phyloP scores from a whole-genome alignment of 305 asterid species.

The Rubia balearica region DNA sequence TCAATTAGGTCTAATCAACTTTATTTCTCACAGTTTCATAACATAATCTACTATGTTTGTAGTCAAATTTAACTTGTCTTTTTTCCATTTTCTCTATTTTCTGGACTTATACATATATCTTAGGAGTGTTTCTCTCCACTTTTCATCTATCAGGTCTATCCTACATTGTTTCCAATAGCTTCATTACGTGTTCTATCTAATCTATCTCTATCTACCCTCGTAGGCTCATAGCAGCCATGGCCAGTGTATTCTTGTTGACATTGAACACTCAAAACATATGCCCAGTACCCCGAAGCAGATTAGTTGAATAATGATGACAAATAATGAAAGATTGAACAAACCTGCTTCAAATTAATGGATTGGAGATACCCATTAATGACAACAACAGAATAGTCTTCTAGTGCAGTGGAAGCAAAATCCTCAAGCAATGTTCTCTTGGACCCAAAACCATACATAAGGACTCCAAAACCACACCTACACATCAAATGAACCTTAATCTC shows the following conservation, averaged over 20 bases:
- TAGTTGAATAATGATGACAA: neutral
- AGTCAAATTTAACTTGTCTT: neutral
- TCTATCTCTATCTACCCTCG: neutral
- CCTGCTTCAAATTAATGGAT: constrained; percentile 83
- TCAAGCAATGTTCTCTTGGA: constrained; percentile 75
- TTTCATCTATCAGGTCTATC: neutral
- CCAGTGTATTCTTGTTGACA: neutral
- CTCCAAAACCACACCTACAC: constrained; percentile 74
- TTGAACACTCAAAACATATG: neutral
- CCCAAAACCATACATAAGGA: constrained; percentile 90
- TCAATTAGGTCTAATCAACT: neutral
- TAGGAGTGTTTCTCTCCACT: no score
- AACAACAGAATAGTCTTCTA: constrained; percentile 67
- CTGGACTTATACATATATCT: neutral
- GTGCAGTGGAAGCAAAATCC: constrained; percentile 71
- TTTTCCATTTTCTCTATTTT: neutral
- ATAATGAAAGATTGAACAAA: constrained; percentile 4
- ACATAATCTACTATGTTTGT: neutral
- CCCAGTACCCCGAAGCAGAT: neutral
- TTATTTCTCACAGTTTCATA: neutral
- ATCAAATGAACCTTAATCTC: neutral
- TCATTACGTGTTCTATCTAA: neutral
- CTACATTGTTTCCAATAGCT: neutral
- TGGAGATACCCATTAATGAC: constrained; percentile 90
- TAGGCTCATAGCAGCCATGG: neutral